Evolutionary conservation across 306 rosid species (phyloP), one percentile per base, ranked within the genome.

Genomic region (Biancaea sappan): DNA sequence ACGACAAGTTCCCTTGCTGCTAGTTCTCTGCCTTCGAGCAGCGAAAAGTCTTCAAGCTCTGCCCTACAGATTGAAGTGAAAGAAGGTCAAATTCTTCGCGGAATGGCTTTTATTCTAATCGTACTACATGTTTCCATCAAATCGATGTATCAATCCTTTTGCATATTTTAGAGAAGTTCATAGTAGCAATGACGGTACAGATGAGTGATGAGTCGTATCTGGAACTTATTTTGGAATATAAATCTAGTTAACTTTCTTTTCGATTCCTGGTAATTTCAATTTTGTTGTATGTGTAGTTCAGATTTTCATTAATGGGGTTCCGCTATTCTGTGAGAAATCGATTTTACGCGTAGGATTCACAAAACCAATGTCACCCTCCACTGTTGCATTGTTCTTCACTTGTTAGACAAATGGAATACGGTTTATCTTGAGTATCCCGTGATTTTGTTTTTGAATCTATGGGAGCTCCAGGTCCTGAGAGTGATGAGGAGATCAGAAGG

Each of bases 401-500:
- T 29, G 12, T 15, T 12, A 43, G 18, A 14, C 40, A 6, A 24
- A 29, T 34, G 53, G 40, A 69, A 13, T 43, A 18, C 22, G 29
- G 51, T 54, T 54, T 38, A 61, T 68, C 32, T 24, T 32, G 38
- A 37, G 29, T 54, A 44, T 41, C 44, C 64, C 29, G 8, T 58
- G 46, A 10, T 69, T 40, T 40, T 57, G 18, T 60, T 37, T 56
- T 12, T 18, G 8, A 70, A 62, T 66, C 41, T 51, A 71, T 13
- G 64, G 29, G 28, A 70, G 15, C n/a, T 66, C 26, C 62, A 95
- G 99, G 93, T 74, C 80, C 79, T 71, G 99, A 92, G 77, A 95
- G 99, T 70, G 99, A 95, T 18, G 99, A 95, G 77, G 99, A 95
- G 91, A 85, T 95, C 86, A 79, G 98, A 72, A 87, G 98, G 86